Conservation (phyloP, 495 filamentous ascomycete genomes). For the Cercophora scortea region DNA sequence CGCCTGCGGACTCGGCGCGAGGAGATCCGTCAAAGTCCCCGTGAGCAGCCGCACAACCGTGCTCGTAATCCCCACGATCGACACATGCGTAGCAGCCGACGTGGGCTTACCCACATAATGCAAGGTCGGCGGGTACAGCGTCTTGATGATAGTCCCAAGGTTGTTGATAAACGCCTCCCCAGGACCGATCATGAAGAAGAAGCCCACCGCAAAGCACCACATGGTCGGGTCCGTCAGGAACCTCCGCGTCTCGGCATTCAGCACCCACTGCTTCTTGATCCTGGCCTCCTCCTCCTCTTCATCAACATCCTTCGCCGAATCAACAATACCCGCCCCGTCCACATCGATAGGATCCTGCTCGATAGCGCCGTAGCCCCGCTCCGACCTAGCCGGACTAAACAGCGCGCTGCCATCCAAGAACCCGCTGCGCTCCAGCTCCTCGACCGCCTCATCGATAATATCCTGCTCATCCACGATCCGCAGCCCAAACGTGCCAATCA, state of each 20-base stretch:
- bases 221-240: conserved; percentile 86
- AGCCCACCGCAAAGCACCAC: conserved; percentile 88
- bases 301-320: conserved; percentile 28
- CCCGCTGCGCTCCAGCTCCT: conserved; percentile 77
- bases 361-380: conserved; percentile 31
- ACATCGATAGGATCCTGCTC: conserved; percentile 26
- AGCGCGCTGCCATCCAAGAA: conserved; percentile 53
- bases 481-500: conserved; percentile 67
- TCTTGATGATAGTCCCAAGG: conserved; percentile 84
- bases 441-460: conserved; percentile 78
- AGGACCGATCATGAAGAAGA: conserved; percentile 89
- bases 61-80: conserved; percentile 80
- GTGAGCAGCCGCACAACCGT: conserved; percentile 81
- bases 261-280: conserved; percentile 71
- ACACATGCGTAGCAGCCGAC: conserved; percentile 80
- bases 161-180: conserved; percentile 98
- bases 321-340: conserved; percentile 22
- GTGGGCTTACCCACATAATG: conserved; percentile 42
- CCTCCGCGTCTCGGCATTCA: conserved; percentile 76
- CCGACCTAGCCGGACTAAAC: conserved; percentile 23
- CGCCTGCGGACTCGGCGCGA: conserved; percentile 59
- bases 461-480: conserved; percentile 54
- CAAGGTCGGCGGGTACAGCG: conserved; percentile 59
- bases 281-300: conserved; percentile 56
- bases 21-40: conserved; percentile 76